phyloP scores from a whole-genome alignment of 2,329 filamentous ascomycete genomes.

The Gremmenia infestans region DNA sequence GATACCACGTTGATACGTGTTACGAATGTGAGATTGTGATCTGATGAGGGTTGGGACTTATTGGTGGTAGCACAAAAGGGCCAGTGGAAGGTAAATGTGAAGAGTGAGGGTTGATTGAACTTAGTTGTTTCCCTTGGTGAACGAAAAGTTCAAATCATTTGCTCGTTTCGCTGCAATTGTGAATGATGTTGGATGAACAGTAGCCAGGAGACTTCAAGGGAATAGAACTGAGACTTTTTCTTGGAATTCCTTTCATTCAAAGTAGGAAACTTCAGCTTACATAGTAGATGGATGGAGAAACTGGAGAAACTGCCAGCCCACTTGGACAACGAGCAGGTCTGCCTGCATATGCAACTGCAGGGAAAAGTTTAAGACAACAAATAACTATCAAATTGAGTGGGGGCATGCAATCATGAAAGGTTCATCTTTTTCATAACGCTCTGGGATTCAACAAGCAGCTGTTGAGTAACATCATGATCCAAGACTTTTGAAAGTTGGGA shows the following conservation, averaged over 20 bases:
- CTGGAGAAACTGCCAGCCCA: neutral
- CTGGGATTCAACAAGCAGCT: too few species aligned
- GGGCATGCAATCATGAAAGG: neutral
- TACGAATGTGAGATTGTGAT: neutral
- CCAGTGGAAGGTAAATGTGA: neutral
- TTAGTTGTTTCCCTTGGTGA: too few species aligned
- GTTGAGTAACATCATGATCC: too few species aligned
- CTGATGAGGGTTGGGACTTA: neutral
- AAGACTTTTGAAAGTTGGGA: too few species aligned
- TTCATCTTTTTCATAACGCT: too few species aligned
- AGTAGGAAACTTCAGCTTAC: neutral
- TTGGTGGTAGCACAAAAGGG: neutral
- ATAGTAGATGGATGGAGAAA: neutral
- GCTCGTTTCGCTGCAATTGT: too few species aligned
- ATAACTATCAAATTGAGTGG: neutral
- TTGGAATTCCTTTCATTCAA: neutral
- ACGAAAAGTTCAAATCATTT: too few species aligned
- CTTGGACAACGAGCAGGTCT: neutral
- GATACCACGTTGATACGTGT: neutral
- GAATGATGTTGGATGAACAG: too few species aligned
- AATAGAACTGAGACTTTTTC: neutral
- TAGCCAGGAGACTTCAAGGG: neutral
- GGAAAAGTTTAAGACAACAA: neutral
- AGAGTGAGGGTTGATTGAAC: neutral
- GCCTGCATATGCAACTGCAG: slow-evolving; percentile 8